Percentiles rank a stretch among this genome's conserved stretches.
These are phyloP conservation scores for Wakefieldia striispora DNA, from an alignment of 768 basidiomycete species.

Conservation along the genomic window DNA sequence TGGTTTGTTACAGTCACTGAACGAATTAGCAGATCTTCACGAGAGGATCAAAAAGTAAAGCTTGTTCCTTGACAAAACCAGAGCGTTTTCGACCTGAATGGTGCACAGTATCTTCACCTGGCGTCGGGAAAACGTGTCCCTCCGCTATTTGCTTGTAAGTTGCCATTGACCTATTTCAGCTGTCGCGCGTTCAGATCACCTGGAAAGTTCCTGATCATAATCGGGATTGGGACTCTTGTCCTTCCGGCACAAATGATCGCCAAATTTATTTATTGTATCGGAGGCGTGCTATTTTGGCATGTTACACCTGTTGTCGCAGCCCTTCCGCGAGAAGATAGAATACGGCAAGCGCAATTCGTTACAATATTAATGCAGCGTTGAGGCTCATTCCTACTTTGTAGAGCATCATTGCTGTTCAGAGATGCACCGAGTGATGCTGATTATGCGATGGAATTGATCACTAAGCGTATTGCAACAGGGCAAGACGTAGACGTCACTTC, in stretches of 20 bases:
- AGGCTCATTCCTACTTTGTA: slow-evolving; percentile 21
- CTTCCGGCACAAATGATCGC: slow-evolving; percentile 50
- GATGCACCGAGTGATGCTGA: slow-evolving; percentile 67
- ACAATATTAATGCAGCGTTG: background rate
- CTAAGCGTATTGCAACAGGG: slow-evolving; percentile 55
- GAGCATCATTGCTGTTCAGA: slow-evolving; percentile 45
- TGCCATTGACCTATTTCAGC: background rate
- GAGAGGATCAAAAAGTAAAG: slow-evolving; percentile 64
- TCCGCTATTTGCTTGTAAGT: slow-evolving; percentile 47
- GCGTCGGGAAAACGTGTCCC: slow-evolving; percentile 53
- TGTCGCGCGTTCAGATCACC: slow-evolving; percentile 4
- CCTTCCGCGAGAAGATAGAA: slow-evolving; percentile 44
- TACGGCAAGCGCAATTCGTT: slow-evolving; percentile 37
- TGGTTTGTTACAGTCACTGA: slow-evolving; percentile 38
- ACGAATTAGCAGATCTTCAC: slow-evolving; percentile 56
- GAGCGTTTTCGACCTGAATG: slow-evolving; percentile 1
- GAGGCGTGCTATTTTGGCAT: slow-evolving; percentile 65
- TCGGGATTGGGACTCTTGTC: slow-evolving; percentile 39
- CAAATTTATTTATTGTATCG: slow-evolving; percentile 44
- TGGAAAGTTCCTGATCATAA: slow-evolving; percentile 35
- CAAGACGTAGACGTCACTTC: slow-evolving; percentile 42
- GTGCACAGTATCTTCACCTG: slow-evolving; percentile 60
- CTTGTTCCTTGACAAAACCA: background rate
- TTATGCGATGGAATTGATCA: slow-evolving; percentile 68
- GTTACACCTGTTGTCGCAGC: slow-evolving; percentile 52